Base-by-base conservation (phyloP, 192 early-diverging fungal genomes). In the Linnemannia elongata region DNA sequence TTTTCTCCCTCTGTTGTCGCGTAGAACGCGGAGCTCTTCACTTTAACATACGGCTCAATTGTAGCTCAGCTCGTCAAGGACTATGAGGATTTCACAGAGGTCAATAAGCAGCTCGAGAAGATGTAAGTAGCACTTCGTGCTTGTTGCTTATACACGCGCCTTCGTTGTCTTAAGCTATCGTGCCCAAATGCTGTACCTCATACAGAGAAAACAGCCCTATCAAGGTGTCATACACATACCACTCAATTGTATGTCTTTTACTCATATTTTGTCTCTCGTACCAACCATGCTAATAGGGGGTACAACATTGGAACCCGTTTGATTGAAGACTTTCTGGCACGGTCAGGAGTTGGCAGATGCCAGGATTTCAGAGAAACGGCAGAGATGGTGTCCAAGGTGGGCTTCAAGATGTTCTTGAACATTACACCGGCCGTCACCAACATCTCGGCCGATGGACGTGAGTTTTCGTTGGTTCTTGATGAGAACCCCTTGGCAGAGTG, bases 401-500 rank as follows among this genome's bases (percentile, higher is more conserved):
- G 97, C 30, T 99, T 99, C 93, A 97, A 97, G 85, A 94, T 98
- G 80, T 99, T 98, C 88, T 93, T 99, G 54, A 96, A 96, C 82
- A 96, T 99, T 42, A 90, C 95, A 41, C 99, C 99, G 0, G 91
- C 90, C 3, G 89, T 99, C 39, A 83, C 96, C 24, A 95, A 95
- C 77, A 96, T 95, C 93, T 95, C 96, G 10, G 55, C 92, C 9
- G 97, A 99, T 87, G 87, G 82, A 12, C 94, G 95, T 77, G 97
- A 98, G 85, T 99, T 98, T 78, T 98, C 97, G n/a, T 88, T 99
- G 10, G 87, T 97, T 2, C 79, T 99, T 39, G 98, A 99, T 38
- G 98, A 99, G 47, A 99, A 99, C 81, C 99, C 99, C 12, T 89
- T 99, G 68, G 94, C 97, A 72, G 99, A 99, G 80, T 99, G 97